Evolutionary conservation across 139 green algal genomes (phyloP), one percentile per base, ranked within the genome.

Genomic region (Picochlorum sp.): DNA sequence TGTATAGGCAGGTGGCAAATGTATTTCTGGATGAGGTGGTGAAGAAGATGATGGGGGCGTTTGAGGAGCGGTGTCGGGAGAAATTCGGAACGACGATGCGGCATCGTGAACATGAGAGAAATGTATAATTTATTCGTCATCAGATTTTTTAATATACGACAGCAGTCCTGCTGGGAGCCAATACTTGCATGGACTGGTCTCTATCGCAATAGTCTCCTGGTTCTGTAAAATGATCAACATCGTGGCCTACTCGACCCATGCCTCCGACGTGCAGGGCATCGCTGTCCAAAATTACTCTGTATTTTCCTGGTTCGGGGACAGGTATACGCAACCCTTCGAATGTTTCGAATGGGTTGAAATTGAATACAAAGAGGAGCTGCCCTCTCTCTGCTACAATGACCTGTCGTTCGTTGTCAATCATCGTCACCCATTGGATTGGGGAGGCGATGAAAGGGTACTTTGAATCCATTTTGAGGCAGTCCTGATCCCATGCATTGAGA

Each of bases 351-450:
- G 88, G 81, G 18, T 79, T 82, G 64, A 95, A 97, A 79, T 98
- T 98, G 82, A 98, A 97, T 16, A 98, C 88, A 58, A 90, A 98
- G 20, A 98, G 52, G 37, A 98, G 79, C 1, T 85, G 79, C 6
- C 92, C 92, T 8, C 92, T 81, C 86, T 98, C 92, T 23, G 87
- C 88, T 28, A 98, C 90, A 56, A 98, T 73, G 16, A 97, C 65
- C 81, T 93, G 84, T 41, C 81, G 68, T 45, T 81, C 61, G 62
- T 90, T 74, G 65, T 88, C 81, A 34, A 83, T 84, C 70, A 80
- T 73, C 6, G 86, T 92, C 5, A 88, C 87, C 78, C 89, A 87
- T 74, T 94, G 87, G 38, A 77, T 70, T 2, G 34, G 34, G 23
- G 52, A 70, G 10, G 65, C 16, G 6, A 90, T 75, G 75, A 90